Conservation (phyloP, 176 grass and related monocot species). For the Pharus latifolius region DNA sequence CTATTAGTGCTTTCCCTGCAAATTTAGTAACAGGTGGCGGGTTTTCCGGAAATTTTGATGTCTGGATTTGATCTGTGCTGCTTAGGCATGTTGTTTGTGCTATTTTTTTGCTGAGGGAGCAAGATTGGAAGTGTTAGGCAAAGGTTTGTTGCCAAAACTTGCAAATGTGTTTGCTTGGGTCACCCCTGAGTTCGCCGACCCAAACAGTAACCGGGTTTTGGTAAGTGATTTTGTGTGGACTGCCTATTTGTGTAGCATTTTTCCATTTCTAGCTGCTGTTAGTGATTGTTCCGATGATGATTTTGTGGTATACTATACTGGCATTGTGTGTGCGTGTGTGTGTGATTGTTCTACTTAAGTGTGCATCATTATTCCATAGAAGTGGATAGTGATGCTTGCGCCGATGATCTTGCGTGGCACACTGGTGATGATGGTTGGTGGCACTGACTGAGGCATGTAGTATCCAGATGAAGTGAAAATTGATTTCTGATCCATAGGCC, state of each 20-base stretch:
- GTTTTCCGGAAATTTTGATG: background rate
- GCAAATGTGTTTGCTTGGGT: background rate
- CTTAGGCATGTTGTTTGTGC: slow-evolving; percentile 17
- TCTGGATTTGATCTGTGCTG: background rate
- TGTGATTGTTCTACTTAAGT: background rate
- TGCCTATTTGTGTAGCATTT: background rate
- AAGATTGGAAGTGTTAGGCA: background rate
- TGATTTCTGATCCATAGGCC: too few species aligned
- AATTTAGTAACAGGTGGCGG: background rate
- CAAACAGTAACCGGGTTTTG: background rate
- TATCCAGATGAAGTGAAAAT: too few species aligned
- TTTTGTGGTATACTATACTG: background rate
- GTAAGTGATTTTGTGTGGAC: background rate
- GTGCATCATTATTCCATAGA: too few species aligned
- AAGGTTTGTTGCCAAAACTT: background rate
- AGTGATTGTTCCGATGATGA: background rate
- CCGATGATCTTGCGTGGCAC: too few species aligned
- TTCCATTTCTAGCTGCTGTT: background rate
- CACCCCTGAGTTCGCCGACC: background rate
- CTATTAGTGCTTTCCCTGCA: background rate
- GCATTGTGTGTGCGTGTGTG: background rate
- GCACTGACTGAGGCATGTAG: too few species aligned
- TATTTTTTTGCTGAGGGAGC: background rate
- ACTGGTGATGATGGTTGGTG: too few species aligned
- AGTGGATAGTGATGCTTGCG: too few species aligned